Evolutionary conservation across 371 early-diverging fungal genomes (phyloP).

Genomic region (Saksenaea oblongispora): DNA sequence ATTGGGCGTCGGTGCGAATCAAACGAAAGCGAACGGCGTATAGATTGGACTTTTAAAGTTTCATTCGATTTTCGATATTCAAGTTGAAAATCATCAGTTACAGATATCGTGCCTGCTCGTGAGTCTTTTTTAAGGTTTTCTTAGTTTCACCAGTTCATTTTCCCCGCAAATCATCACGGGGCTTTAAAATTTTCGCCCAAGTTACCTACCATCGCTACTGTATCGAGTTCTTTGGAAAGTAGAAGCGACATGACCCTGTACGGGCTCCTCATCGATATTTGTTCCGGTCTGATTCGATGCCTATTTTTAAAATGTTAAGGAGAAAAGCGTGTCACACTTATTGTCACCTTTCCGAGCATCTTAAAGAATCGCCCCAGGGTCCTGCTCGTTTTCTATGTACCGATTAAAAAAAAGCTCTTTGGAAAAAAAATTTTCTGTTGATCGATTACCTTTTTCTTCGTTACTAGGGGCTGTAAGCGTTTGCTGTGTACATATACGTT

Average conservation of each 20-base stretch:
- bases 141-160: background rate
- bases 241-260: background rate
- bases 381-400: constrained; percentile 1
- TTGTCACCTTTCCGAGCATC: constrained; percentile 5
- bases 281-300: background rate
- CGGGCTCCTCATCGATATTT: background rate
- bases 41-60: background rate
- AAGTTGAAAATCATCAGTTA: background rate
- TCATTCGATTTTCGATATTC: background rate
- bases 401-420: background rate
- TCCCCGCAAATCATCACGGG: background rate
- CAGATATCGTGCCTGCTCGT: background rate
- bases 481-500: background rate
- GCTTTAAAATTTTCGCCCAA: background rate
- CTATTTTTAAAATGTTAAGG: constrained; percentile 5
- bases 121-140: background rate
- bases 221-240: background rate
- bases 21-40: constrained; percentile 1
- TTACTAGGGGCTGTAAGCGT: background rate
- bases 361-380: constrained; percentile 3
- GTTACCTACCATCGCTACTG: background rate
- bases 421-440: background rate
- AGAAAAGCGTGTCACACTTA: constrained; percentile 3
- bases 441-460: constrained; percentile 12
- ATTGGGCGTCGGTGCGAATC: background rate